Base-by-base conservation (phyloP, 768 basidiomycete species). In the Boletus rubescentipes region DNA sequence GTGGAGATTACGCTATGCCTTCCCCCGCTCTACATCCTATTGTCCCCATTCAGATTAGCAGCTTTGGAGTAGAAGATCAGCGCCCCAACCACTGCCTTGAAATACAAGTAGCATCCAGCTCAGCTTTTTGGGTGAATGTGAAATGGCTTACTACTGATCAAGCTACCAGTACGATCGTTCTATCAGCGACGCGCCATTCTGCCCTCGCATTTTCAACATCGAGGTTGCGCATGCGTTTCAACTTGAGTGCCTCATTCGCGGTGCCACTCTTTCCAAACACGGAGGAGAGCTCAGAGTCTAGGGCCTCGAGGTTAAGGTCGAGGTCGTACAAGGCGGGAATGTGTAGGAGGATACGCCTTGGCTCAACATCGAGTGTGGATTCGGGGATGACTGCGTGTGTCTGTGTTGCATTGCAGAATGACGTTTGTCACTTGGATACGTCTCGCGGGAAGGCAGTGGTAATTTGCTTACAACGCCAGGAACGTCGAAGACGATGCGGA, bases 341-440 rank as follows among this genome's bases (percentile, higher is more conserved):
- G 39, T 69, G 60, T 15, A 91, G 64, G 9, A 82, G 67, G 35
- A 91, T 52, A 15, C 86, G 78, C 18, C 81, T 75, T 0, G 81
- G 73, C 58, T 88, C 87, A n/a, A 91, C 55, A 54, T 90, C 87
- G 9, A 91, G 79, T 0, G 78, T 78, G 4, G 85, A 75, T 2
- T 67, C 56, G 20, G 75, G 57, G 47, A 87, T 75, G 35, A 73
- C 59, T 35, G 74, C 58, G 46, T 66, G 79, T 9, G 79, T 81
- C 84, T 87, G 59, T 51, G 42, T 54, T 20, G 44, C 36, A 37
- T 18, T 20, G 40, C 48, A 30, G 18, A 11, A 47, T 1, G 16
- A 8, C 7, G 18, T 18, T 29, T 37, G 54, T 59, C 48, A 54
- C 58, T 44, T 47, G 11, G 49, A 52, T 46, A 53, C 53, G 35